Base-by-base conservation (phyloP, 352 stramenopile genomes). In the Pythium phragmiticola region DNA sequence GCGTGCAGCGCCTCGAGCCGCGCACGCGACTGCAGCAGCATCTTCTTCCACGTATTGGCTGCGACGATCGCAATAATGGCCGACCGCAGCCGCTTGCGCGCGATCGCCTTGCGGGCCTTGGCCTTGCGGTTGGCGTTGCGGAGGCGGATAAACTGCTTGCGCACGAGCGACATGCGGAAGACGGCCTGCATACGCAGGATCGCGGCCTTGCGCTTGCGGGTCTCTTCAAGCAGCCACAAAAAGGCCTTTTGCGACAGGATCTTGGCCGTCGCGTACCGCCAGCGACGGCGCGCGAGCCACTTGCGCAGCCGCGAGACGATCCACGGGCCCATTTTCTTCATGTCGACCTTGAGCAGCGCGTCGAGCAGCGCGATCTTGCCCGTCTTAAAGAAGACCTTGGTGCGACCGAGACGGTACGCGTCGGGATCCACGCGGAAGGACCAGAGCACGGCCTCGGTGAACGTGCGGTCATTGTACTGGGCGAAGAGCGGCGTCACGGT, bases 361-460 rank as follows among this genome's bases (percentile, higher is more conserved):
- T 94, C 80, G 6, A 95, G 65, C 4, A 94, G 60, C 34, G 72
- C 73, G 42, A 95, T 90, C 71, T 92, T 89, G 47, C 82, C 81
- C 8, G 86, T 80, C 61, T 81, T 82, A 60, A 95, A 87, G 64
- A 90, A 90, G 13, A 90, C 48, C 59, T 80, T 80, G 13, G 88
- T 91, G 51, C 87, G 87, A 70, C 88, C 88, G 28, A 96, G 82
- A 69, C 87, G 88, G 75, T 92, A 96, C 26, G 81, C 75, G 49
- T 92, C 78, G 59, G 80, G 80, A 9, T 81, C 77, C 19, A 96
- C 82, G 57, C 87, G 83, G 68, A 95, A 95, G 6, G 87, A 82
- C 82, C 84, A 96, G 23, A 96, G 70, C 39, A 96, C 89, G 6
- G 87, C 88, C 12, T 78, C 81, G 58, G 94, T 90, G 21, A 95